phyloP scores from a whole-genome alignment of 352 stramenopile species.

The Phytophthora sojae region DNA sequence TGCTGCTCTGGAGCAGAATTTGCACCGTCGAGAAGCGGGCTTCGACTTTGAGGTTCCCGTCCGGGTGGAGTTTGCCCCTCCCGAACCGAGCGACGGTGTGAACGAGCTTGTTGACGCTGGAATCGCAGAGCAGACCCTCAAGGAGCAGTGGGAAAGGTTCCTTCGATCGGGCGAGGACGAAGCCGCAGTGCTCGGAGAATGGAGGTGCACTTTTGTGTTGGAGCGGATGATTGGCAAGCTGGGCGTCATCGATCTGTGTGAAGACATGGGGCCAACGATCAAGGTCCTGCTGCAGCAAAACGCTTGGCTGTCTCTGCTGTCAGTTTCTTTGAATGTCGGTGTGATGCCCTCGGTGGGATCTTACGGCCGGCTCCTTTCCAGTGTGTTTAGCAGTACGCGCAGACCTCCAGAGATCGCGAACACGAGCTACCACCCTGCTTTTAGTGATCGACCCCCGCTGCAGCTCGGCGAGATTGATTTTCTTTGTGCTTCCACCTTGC shows the following conservation, averaged over 20 bases:
- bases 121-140: not conserved
- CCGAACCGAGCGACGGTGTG: not conserved
- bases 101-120: not conserved
- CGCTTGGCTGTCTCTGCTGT: not conserved
- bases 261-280: not conserved
- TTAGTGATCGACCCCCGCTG: not conserved
- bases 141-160: not conserved
- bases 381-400: not conserved
- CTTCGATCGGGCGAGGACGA: not conserved
- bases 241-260: not conserved
- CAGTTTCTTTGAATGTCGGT: not conserved
- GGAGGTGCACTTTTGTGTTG: not conserved
- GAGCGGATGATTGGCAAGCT: not conserved
- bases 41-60: not conserved
- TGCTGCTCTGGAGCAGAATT: not conserved
- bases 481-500: not conserved
- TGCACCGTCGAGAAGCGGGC: not conserved
- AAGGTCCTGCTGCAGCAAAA: not conserved
- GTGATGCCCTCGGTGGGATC: not conserved
- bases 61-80: not conserved
- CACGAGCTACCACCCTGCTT: not conserved
- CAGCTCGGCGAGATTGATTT: not conserved
- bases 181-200: not conserved
- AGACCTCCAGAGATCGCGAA: not conserved
- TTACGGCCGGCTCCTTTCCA: not conserved